Percentiles rank a stretch among this genome's conserved stretches.
These are phyloP conservation scores for Lentinula sp. DNA, from an alignment of 768 basidiomycete genomes.

Conservation along the genomic window DNA sequence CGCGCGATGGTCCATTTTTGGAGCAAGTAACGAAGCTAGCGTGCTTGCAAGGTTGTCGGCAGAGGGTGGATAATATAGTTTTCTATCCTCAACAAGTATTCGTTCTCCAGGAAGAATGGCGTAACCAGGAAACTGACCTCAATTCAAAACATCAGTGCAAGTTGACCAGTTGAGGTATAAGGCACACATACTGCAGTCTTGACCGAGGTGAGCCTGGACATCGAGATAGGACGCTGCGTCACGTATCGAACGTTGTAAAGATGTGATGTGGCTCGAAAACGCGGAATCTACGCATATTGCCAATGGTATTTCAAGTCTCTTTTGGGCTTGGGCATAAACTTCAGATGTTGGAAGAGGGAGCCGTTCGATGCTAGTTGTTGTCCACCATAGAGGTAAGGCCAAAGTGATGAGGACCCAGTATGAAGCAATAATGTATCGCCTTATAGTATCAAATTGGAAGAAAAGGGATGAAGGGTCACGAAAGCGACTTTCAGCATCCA, in stretches of 20 bases:
- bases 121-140: background rate
- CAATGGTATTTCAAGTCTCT: conserved; percentile 25
- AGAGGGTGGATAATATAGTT: conserved; percentile 24
- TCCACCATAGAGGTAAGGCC: conserved; percentile 91
- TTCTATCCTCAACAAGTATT: conserved; percentile 17
- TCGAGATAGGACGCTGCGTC: background rate
- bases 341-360: conserved; percentile 60
- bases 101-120: background rate
- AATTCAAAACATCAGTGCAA: conserved; percentile 4
- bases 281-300: conserved; percentile 12
- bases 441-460: conserved; percentile 43
- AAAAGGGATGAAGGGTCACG: conserved; percentile 45
- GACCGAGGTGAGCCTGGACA: background rate
- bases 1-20: conserved; percentile 37
- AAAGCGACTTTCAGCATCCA: conserved; percentile 9
- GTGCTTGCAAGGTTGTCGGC: conserved; percentile 30
- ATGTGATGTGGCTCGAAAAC: background rate
- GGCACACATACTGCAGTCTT: background rate
- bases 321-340: conserved; percentile 46
- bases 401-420: conserved; percentile 78
- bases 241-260: background rate
- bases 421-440: conserved; percentile 58
- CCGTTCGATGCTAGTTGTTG: conserved; percentile 84
- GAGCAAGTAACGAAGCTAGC: conserved; percentile 21
- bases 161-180: background rate